Evolutionary conservation across 176 grass and related monocot genomes (phyloP).

Genomic region (Musa itinerans): DNA sequence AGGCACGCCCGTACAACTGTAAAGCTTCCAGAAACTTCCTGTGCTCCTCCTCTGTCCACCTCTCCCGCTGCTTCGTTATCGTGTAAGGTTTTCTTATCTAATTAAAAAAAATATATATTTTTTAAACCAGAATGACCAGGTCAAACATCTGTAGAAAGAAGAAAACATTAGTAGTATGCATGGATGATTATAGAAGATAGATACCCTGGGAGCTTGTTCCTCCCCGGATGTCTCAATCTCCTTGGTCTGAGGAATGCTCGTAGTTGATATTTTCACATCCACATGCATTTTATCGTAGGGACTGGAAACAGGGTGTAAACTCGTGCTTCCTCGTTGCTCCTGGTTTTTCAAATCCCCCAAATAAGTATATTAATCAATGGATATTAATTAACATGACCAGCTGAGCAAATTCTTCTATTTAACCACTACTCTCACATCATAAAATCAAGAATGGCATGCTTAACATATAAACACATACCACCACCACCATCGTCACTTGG

Average conservation of each 20-base stretch:
- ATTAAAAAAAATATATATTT: neutral
- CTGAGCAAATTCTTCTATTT: neutral
- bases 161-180: neutral
- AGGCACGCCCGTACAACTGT: slow-evolving; percentile 65
- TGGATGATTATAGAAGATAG: neutral
- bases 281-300: neutral
- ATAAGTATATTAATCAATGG: neutral
- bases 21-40: slow-evolving; percentile 72
- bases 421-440: neutral
- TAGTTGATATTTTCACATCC: neutral
- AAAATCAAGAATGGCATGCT: neutral
- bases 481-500: no score
- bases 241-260: neutral
- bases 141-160: neutral
- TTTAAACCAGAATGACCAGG: neutral
- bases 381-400: neutral
- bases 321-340: neutral
- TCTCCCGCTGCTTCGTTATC: slow-evolving; percentile 87
- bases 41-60: slow-evolving; percentile 89
- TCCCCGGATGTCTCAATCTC: slow-evolving; percentile 26
- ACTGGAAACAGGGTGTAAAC: neutral
- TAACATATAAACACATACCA: neutral
- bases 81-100: slow-evolving; percentile 90
- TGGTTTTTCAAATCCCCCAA: neutral
- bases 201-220: slow-evolving; percentile 46